These are phyloP conservation scores for Davidsoniella virescens DNA, from an alignment of 2,329 filamentous ascomycete species.

Conservation along the genomic window DNA sequence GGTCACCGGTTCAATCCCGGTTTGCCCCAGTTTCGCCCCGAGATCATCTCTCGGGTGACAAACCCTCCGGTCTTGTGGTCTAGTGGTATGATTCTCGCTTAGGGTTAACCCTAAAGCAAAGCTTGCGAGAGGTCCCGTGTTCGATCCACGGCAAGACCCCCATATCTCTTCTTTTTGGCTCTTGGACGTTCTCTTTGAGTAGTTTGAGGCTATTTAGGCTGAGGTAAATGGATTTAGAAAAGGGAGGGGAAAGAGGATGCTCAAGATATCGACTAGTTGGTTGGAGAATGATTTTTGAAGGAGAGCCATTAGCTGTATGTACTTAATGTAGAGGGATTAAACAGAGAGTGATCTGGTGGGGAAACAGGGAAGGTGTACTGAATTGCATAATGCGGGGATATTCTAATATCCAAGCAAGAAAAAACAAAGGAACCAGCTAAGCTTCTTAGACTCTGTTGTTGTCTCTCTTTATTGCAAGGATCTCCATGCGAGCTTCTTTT, in stretches of 20 bases:
- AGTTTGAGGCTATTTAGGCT: too few relatives aligned
- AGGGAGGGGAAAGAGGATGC: background rate
- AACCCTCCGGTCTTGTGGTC: conserved; percentile 50
- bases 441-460: background rate
- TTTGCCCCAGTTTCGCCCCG: conserved; percentile 10
- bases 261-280: background rate
- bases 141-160: conserved; percentile 15
- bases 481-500: too few relatives aligned
- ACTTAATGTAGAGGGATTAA: background rate
- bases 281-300: background rate
- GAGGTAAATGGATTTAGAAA: background rate
- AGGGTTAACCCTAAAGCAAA: conserved; percentile 30
- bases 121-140: conserved; percentile 16
- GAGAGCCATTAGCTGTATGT: background rate
- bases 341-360: background rate
- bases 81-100: conserved; percentile 59
- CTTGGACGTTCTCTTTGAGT: too few relatives aligned
- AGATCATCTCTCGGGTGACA: conserved; percentile 44
- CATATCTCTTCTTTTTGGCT: conserved; percentile 27
- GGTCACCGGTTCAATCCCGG: conserved; percentile 12
- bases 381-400: conserved; percentile 9
- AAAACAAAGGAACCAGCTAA: background rate
- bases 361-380: background rate
- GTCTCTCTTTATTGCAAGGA: background rate
- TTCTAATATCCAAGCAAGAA: background rate